Percentiles rank a stretch among this genome's conserved stretches.
phyloP scores from a whole-genome alignment of 768 basidiomycete genomes.

The Mycena venus region DNA sequence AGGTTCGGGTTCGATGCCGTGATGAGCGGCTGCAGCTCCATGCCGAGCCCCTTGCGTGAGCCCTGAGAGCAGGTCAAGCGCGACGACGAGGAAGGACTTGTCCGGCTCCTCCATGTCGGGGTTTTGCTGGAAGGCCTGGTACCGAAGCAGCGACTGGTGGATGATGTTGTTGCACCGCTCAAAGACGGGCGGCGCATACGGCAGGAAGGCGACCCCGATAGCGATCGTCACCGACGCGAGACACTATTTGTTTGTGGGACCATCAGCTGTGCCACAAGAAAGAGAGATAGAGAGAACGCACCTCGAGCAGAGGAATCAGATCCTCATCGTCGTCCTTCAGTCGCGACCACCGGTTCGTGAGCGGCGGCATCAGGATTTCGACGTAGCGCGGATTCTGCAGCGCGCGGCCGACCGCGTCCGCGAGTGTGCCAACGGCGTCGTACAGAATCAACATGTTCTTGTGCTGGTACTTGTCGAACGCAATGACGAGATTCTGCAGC shows the following conservation, averaged over 20 bases:
- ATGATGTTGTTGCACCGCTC: conserved; percentile 92
- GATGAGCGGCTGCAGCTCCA: conserved; percentile 82
- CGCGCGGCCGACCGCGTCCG: conserved; percentile 94
- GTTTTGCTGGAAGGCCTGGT: conserved; percentile 90
- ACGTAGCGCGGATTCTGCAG: conserved; percentile 89
- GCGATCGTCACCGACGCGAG: conserved; percentile 98
- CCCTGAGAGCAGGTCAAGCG: conserved; percentile 96
- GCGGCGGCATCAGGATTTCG: conserved; percentile 96
- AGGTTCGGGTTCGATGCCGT: conserved; percentile 79
- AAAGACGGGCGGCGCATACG: conserved; percentile 92
- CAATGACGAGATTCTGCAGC: conserved; percentile 93
- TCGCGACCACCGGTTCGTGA: conserved; percentile 91
- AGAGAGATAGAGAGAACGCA: conserved; percentile 47
- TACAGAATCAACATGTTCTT: conserved; percentile 99
- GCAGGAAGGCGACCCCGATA: conserved; percentile 89
- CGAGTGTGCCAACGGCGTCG: conserved; percentile 98
- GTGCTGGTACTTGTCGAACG: conserved; percentile 98
- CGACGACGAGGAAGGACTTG: conserved; percentile 96
- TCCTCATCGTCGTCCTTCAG: conserved; percentile 93
- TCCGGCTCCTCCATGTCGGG: conserved; percentile 96
- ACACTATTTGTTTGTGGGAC: conserved; percentile 67
- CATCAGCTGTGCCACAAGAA: neutral
- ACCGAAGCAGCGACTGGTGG: conserved; percentile 84
- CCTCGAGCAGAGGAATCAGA: conserved; percentile 95
- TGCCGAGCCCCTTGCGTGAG: conserved; percentile 94